Evolutionary conservation across 176 grass and related monocot species (phyloP).

Genomic region (bread wheat (Triticum aestivum)): IWGSC_CS_RefSeq_v2.1 NC_057814.1:87563125-87563624

Average conservation of each 20-base stretch:
- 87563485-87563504: background rate
- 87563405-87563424: background rate
- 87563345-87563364: background rate
- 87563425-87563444: background rate
- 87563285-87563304: no score
- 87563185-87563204: background rate
- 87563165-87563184: background rate
- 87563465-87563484: no score
- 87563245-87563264: background rate
- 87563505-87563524: background rate
- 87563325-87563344: background rate
- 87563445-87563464: no score
- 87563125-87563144: background rate
- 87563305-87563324: no score
- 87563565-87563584: background rate
- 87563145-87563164: background rate
- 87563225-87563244: background rate
- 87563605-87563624: background rate
- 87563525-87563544: background rate
- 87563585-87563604: background rate
- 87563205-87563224: background rate
- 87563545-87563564: background rate
- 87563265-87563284: background rate
- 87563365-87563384: background rate
- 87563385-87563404: background rate